These are phyloP conservation scores for Arabidopsis hybrid DNA, from an alignment of 441 rosid species.

Conservation along the genomic window DNA sequence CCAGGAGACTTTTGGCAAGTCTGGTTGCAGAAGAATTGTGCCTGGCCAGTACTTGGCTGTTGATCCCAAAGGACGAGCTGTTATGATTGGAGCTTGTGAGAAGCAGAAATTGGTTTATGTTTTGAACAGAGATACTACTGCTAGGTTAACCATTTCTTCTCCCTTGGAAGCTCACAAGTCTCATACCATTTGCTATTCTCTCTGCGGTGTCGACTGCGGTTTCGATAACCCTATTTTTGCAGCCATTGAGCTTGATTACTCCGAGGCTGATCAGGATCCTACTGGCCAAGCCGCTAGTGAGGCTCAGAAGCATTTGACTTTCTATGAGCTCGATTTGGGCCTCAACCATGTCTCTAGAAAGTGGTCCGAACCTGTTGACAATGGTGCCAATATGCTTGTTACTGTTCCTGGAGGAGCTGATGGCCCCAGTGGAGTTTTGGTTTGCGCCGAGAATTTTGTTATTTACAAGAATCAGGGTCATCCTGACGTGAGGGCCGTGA, in stretches of 20 bases:
- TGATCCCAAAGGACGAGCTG: constrained; percentile 96
- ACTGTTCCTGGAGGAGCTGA: constrained; percentile 98
- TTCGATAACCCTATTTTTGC: constrained; percentile 96
- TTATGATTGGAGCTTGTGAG: constrained; percentile 95
- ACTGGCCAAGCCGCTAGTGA: constrained; percentile 87
- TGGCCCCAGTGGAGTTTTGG: constrained; percentile 96
- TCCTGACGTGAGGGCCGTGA: constrained; percentile 88
- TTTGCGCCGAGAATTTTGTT: constrained; percentile 96
- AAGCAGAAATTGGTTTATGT: constrained; percentile 98
- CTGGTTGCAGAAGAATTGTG: constrained; percentile 92
- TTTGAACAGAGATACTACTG: constrained; percentile 92
- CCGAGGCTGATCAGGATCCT: constrained; percentile 91
- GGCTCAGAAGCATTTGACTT: constrained; percentile 95
- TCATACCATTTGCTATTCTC: constrained; percentile 78
- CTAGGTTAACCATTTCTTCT: constrained; percentile 92
- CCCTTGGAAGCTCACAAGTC: constrained; percentile 98
- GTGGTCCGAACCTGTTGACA: constrained; percentile 95
- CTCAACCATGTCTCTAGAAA: constrained; percentile 96
- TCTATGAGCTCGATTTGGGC: constrained; percentile 94
- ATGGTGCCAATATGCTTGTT: constrained; percentile 93
- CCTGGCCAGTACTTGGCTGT: constrained; percentile 94
- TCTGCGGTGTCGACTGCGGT: constrained; percentile 95
- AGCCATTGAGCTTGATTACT: constrained; percentile 93
- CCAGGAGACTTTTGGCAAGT: constrained; percentile 95
- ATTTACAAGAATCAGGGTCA: constrained; percentile 94